Evolutionary conservation across 108 stramenopile species (phyloP), one percentile per base, ranked within the genome.

Genomic region (Schizochytrium sp.): DNA sequence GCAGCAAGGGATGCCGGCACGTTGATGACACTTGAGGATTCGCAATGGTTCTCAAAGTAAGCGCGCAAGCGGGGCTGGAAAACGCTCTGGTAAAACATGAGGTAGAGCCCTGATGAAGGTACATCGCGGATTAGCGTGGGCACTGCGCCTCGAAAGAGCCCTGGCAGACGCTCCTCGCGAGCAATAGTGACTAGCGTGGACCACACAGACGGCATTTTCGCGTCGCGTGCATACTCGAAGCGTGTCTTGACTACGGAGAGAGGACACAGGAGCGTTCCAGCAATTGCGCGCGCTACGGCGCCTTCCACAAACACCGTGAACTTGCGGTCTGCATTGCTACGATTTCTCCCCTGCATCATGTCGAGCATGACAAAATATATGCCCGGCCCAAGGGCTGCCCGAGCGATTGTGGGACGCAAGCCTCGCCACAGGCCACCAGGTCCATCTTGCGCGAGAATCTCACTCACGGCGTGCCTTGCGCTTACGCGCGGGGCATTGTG

Each of bases 191-290:
- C 63, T 6, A 83, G 51, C 10, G 51, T 53, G 51, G n/a, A 25
- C 25, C 48, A 21, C 45, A 83, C 76, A 23, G 23, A n/a, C 16
- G 48, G 45, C 76, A 83, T 53, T 53, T 83, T 47, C 19, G 25
- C 76, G 63, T 69, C 63, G 25, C 63, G 25, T 8, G 63, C 41
- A 18, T 53, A 83, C 51, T 83, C 76, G 51, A 21, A 83, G 25
- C 51, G 76, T 6, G 76, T 83, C 76, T 83, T 83, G 76, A 83
- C 76, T 12, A 83, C 76, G 10, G 48, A n/a, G 25, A 83, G 76
- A 16, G 76, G 76, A 18, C 48, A 53, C 10, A 83, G 76, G 43
- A 83, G 51, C 6, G 51, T 53, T 12, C 76, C 76, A 16, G 76
- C 76, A 12, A 53, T 28, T 1, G 19, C 45, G 2, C 76, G 45